phyloP scores from a whole-genome alignment of 2,329 filamentous ascomycete species.

The Cordyceps cicadae region DNA sequence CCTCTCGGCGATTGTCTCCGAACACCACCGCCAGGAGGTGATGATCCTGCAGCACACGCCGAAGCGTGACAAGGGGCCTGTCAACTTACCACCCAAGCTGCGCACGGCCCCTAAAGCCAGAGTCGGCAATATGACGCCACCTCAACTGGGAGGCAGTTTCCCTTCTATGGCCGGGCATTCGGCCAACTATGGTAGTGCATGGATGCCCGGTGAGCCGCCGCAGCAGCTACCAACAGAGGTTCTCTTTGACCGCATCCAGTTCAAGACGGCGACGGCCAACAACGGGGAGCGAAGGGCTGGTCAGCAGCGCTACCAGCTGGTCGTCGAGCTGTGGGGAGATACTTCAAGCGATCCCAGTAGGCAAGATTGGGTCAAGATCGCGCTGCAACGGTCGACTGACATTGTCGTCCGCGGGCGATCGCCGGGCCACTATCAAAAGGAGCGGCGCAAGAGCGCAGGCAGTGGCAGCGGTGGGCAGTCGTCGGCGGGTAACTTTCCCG shows the following conservation, averaged over 20 bases:
- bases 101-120: slow-evolving; percentile 55
- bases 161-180: neutral
- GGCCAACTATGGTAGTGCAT: neutral
- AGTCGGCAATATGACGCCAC: neutral
- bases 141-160: neutral
- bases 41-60: slow-evolving; percentile 86
- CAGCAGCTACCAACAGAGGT: slow-evolving; percentile 48
- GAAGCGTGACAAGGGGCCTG: slow-evolving; percentile 82
- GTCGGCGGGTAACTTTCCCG: neutral
- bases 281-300: slow-evolving; percentile 85
- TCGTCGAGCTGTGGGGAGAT: slow-evolving; percentile 74
- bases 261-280: slow-evolving; percentile 89
- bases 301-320: slow-evolving; percentile 88
- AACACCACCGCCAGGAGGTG: slow-evolving; percentile 64
- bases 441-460: slow-evolving; percentile 20
- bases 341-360: slow-evolving; percentile 38
- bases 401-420: slow-evolving; percentile 84
- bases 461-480: neutral
- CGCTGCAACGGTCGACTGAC: slow-evolving; percentile 63
- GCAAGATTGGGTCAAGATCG: slow-evolving; percentile 59
- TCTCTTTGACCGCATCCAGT: slow-evolving; percentile 83
- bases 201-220: too few relatives aligned
- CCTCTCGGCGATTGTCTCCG: slow-evolving; percentile 75
- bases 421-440: slow-evolving; percentile 71
- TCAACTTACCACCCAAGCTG: slow-evolving; percentile 62